A percentile compares a stretch with the other conserved stretches of the same genome.
phyloP scores from a whole-genome alignment of 495 filamentous ascomycete species.

The Daldinia grandis region DNA sequence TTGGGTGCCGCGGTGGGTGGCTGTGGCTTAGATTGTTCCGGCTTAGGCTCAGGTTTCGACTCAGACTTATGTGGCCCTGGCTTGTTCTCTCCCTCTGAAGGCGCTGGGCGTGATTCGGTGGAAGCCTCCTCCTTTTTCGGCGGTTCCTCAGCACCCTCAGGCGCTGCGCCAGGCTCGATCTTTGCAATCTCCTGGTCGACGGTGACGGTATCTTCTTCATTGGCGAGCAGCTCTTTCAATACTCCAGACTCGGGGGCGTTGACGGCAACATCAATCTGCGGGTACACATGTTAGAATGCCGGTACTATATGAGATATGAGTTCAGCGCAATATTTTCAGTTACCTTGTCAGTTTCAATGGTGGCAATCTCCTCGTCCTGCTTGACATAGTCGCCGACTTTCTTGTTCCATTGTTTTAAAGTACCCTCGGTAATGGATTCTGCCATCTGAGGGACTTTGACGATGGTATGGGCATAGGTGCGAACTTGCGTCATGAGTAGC shows the following conservation, averaged over 20 bases:
- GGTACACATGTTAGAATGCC: slow-evolving; percentile 11
- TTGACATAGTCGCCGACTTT: slow-evolving; percentile 94
- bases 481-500: slow-evolving; percentile 59
- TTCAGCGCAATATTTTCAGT: slow-evolving; percentile 12
- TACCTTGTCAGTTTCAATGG: slow-evolving; percentile 99
- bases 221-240: slow-evolving; percentile 90
- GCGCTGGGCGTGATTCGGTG: slow-evolving; percentile 62
- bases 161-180: slow-evolving; percentile 78
- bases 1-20: slow-evolving; percentile 59
- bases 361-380: slow-evolving; percentile 96
- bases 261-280: slow-evolving; percentile 90
- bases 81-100: slow-evolving; percentile 60
- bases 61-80: slow-evolving; percentile 45
- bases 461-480: slow-evolving; percentile 74
- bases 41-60: slow-evolving; percentile 46
- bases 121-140: slow-evolving; percentile 65
- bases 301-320: slow-evolving; percentile 1
- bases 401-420: slow-evolving; percentile 95
- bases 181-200: slow-evolving; percentile 92
- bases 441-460: slow-evolving; percentile 98
- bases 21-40: slow-evolving; percentile 50
- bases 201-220: slow-evolving; percentile 93
- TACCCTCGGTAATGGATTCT: slow-evolving; percentile 98
- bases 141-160: slow-evolving; percentile 66
- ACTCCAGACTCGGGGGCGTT: slow-evolving; percentile 93